phyloP scores from a whole-genome alignment of 306 rosid genomes.

The Nissolia schottii region DNA sequence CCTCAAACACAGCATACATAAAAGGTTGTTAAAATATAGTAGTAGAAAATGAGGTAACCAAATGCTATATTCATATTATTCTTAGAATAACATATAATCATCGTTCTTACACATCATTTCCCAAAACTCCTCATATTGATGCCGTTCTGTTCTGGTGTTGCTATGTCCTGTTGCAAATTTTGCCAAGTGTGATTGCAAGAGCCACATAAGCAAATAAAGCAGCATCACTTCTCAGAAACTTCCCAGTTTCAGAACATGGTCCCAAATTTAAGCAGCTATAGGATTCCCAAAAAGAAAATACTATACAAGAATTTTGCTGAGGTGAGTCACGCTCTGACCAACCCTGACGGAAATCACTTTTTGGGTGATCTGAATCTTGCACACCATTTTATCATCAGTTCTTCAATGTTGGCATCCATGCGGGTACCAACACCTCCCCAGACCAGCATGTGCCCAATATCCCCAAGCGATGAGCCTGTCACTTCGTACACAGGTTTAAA shows the following conservation, averaged over 20 bases:
- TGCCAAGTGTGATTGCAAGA: background rate
- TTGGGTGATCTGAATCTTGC: constrained; percentile 46
- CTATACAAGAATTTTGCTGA: background rate
- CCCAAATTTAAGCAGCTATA: background rate
- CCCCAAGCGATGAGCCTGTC: constrained; percentile 58
- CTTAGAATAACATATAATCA: background rate
- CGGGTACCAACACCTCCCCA: constrained; percentile 94
- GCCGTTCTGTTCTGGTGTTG: background rate
- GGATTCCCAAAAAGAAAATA: background rate
- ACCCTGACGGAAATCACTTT: background rate
- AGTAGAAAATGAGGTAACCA: background rate
- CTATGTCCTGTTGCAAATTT: background rate
- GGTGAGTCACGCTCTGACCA: background rate
- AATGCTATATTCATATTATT: background rate
- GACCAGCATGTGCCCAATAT: constrained; percentile 60
- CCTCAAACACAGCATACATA: background rate
- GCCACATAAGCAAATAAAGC: background rate
- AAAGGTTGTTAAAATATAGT: background rate
- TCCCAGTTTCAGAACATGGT: too few relatives aligned
- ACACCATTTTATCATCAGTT: constrained; percentile 75
- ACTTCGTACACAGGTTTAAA: constrained; percentile 68
- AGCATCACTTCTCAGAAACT: background rate
- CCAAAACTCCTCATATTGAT: background rate
- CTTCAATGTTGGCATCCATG: constrained; percentile 72
- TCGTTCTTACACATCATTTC: background rate